These are phyloP conservation scores for Marasmius oreades DNA, from an alignment of 1,284 basidiomycete species.

Conservation along the genomic window DNA sequence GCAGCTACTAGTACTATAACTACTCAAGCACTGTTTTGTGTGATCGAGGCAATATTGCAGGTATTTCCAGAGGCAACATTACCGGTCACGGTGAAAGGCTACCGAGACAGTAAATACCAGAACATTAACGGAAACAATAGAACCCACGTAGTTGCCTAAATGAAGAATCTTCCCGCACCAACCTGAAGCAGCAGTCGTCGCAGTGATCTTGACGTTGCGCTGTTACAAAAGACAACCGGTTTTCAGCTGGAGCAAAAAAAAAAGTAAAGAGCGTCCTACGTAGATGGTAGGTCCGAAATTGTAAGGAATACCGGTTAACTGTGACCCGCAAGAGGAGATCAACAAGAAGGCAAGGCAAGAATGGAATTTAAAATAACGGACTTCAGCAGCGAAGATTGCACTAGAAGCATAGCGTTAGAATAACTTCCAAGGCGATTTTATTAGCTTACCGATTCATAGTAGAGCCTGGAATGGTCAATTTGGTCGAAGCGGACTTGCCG, in stretches of 20 bases:
- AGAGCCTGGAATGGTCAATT: slow-evolving; percentile 23
- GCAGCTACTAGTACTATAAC: neutral
- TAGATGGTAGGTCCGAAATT: slow-evolving; percentile 26
- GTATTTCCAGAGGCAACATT: slow-evolving; percentile 23
- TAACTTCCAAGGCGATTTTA: slow-evolving; percentile 34
- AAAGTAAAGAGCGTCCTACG: slow-evolving; percentile 12
- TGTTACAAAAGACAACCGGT: slow-evolving; percentile 6
- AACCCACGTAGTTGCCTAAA: slow-evolving; percentile 23
- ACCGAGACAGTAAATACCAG: neutral
- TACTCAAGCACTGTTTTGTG: slow-evolving; percentile 20
- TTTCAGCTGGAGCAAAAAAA: neutral
- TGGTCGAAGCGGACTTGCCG: slow-evolving; percentile 22
- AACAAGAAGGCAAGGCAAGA: neutral
- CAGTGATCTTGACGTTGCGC: slow-evolving; percentile 25
- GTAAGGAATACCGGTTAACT: slow-evolving; percentile 25
- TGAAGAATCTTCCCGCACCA: slow-evolving; percentile 23
- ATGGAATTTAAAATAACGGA: slow-evolving; percentile 3
- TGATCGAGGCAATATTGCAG: slow-evolving; percentile 22
- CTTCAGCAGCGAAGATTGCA: slow-evolving; percentile 24
- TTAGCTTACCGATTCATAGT: slow-evolving; percentile 27
- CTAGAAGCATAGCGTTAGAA: slow-evolving; percentile 45
- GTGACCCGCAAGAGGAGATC: neutral
- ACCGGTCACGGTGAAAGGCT: slow-evolving; percentile 23
- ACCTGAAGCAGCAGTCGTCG: slow-evolving; percentile 23
- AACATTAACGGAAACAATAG: neutral